These are phyloP conservation scores for Dothidotthia symphoricarpi DNA, from an alignment of 2,329 filamentous ascomycete genomes.

Conservation along the genomic window DNA sequence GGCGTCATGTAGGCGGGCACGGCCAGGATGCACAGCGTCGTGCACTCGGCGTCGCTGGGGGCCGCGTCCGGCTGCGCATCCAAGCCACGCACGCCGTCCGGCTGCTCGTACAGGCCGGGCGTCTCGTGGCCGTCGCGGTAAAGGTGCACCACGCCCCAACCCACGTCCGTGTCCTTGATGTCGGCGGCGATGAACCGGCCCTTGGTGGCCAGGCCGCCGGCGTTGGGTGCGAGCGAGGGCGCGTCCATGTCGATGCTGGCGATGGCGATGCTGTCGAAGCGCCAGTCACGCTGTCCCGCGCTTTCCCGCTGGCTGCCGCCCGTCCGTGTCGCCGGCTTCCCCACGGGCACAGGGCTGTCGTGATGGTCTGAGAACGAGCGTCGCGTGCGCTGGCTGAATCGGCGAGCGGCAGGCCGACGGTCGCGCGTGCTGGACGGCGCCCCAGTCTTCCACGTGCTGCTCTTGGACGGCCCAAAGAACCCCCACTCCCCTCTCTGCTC, in stretches of 20 bases:
- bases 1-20: conserved; percentile 93
- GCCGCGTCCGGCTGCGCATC: conserved; percentile 48
- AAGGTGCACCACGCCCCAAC: conserved; percentile 91
- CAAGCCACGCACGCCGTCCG: conserved; percentile 41
- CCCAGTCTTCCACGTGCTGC: neutral
- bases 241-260: conserved; percentile 74
- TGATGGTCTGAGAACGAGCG: conserved; percentile 38
- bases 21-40: conserved; percentile 87
- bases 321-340: conserved; percentile 38
- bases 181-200: conserved; percentile 73
- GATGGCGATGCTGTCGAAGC: conserved; percentile 75
- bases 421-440: conserved; percentile 8
- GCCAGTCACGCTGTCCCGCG: conserved; percentile 62
- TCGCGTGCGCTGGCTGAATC: conserved; percentile 36
- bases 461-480: conserved; percentile 12
- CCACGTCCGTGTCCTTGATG: conserved; percentile 70
- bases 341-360: conserved; percentile 36
- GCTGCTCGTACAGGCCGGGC: conserved; percentile 57
- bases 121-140: conserved; percentile 83
- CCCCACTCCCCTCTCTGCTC: conserved; percentile 44
- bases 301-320: conserved; percentile 28
- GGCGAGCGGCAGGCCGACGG: conserved; percentile 20
- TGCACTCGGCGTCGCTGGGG: conserved; percentile 65
- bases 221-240: conserved; percentile 46
- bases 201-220: conserved; percentile 71